Percentiles rank a stretch among this genome's conserved stretches.
phyloP scores from a whole-genome alignment of 306 rosid species.

The Quercus rubra region DNA sequence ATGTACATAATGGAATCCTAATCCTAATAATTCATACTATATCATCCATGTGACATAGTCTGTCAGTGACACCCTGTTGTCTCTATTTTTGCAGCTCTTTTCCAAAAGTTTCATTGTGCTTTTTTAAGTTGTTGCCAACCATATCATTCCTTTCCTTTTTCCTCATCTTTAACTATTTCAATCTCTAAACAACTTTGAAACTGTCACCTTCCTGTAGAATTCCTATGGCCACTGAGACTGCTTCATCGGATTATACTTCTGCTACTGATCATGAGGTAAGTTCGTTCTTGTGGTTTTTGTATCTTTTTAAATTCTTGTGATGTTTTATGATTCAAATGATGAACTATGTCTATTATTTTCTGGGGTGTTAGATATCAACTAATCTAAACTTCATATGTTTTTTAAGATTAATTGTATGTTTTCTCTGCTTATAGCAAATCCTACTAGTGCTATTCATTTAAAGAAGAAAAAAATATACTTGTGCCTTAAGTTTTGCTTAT shows the following conservation, averaged over 20 bases:
- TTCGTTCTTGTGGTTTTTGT: slow-evolving; percentile 18
- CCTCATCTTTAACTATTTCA: slow-evolving; percentile 10
- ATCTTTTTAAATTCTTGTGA: background rate
- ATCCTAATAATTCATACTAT: slow-evolving; percentile 60
- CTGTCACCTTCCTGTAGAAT: slow-evolving; percentile 18
- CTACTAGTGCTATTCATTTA: background rate
- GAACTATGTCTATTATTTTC: background rate
- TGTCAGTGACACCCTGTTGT: slow-evolving; percentile 53
- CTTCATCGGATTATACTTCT: slow-evolving; percentile 40
- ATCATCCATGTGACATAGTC: slow-evolving; percentile 75
- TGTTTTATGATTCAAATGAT: background rate
- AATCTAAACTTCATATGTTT: slow-evolving; percentile 24
- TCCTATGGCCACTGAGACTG: slow-evolving; percentile 54
- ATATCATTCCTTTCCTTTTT: slow-evolving; percentile 39
- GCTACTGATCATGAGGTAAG: slow-evolving; percentile 45
- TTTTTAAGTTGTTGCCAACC: slow-evolving; percentile 65
- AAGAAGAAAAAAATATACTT: background rate
- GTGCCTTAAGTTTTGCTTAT: background rate
- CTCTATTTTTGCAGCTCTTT: slow-evolving; percentile 30
- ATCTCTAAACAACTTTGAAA: slow-evolving; percentile 16
- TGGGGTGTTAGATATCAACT: background rate
- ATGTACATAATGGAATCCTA: slow-evolving; percentile 34
- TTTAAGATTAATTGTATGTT: background rate
- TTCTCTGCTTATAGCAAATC: background rate
- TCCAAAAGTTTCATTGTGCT: slow-evolving; percentile 32